Base-by-base conservation (phyloP, 2,329 filamentous ascomycete species). In the Cytospora mali region DNA sequence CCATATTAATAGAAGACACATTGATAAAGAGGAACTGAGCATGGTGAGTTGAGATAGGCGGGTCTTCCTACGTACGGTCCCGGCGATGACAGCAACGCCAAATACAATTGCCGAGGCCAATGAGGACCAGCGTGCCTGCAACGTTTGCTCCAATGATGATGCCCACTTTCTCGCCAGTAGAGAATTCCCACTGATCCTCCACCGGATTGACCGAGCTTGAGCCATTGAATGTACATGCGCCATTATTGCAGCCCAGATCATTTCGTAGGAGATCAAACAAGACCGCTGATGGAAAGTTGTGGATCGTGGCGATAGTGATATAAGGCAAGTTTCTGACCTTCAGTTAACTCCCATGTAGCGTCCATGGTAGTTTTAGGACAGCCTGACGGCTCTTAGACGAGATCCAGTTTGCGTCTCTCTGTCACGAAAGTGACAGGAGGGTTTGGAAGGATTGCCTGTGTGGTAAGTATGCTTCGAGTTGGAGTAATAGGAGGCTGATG, bases 121-220 rank as follows among this genome's bases (percentile, higher is more conserved):
- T 4, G 10, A 55, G 33, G 23, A 55, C 31, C 18, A 62, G 28
- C 2, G 50, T 48, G 3, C 25, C 61, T 11, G 54, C 61, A 21
- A 55, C 49, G 25, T 25, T 23, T 14, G 55, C 29, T 3, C 61
- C 61, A 6, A 54, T 23, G 7, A 62, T 58, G 1, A 62, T 58
- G 1, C 61, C 61, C 2, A 54, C 35, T 23, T 48, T 42, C 1
- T 35, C 55, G 23, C 55, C 55, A 1, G 13, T 13, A 0, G 61
- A 55, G 6, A 62, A 21, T 2, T 57, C 25, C 55, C 55, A 62
- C 49, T 42, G 48, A 18, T 18, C 23, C 2, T 6, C 6, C 13
- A 53, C 18, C 31, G 29, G 16, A 16, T 31, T 27, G 6, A n/a
- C 6, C 0, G 23, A 4, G 3, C 1, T 7, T 13, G 28, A 18